Base-by-base conservation (phyloP, 805 yeast species). In the Starmerella potacharoeniae region DNA sequence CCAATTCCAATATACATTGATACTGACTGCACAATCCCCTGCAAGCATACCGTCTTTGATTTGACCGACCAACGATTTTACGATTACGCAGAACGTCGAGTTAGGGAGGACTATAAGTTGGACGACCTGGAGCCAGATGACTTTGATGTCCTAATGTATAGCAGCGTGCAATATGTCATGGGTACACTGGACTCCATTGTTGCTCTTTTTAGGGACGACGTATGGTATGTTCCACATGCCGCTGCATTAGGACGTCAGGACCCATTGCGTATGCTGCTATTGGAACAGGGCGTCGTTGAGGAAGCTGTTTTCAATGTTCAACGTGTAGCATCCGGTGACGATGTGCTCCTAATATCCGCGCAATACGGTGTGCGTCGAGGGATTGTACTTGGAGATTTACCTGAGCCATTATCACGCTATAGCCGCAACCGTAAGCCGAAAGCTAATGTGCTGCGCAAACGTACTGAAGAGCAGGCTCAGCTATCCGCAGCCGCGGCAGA, bases 331-430 rank as follows among this genome's bases (percentile, higher is more conserved):
- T 33, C 39, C 4, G 49, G 49, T n/a, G 49, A 46, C 5, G 49
- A 46, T 14, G 16, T 46, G 9, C 49, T 46, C 3, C 30, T 46
- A 5, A 46, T 46, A n/a, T 46, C 49, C 6, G 39, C 49, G 5
- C 49, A 46, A 16, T 17, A 46, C 16, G 49, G 49, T 6, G 16
- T 46, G 10, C 49, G 49, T 6, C 37, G 49, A 33, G 49, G 49
- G 5, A 31, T 46, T 9, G 40, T 46, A 4, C 6, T 33, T 6
- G 49, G 49, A 10, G 13, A 6, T 16, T 14, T 34, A 8, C 49
- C 49, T n/a, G 39, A 34, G n/a, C 40, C 49, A 9, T 17, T 46
- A 17, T 34, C 49, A 5, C 39, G 49, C 5, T 46, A 46, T 16
- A 34, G 31, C n/a, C 39, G 49, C 6, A 46, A 34, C 30, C 49